Conservation (phyloP, 306 rosid genomes). For the Astragalus glycyphyllos region DNA sequence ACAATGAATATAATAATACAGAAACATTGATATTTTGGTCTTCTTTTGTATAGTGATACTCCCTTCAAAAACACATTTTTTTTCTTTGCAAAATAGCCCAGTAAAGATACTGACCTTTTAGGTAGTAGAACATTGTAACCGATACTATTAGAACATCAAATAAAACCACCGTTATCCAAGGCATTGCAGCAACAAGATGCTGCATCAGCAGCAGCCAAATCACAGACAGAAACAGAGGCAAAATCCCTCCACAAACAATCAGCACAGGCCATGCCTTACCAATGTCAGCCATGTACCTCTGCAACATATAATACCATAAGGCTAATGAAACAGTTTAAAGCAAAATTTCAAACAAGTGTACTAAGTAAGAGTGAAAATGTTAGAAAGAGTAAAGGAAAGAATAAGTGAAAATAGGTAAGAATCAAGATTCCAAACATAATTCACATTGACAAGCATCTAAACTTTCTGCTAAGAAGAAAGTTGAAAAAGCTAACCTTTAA, state of each 20-base stretch:
- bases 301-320: slow-evolving; percentile 43
- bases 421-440: slow-evolving; percentile 26
- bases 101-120: slow-evolving; percentile 73
- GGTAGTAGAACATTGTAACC: slow-evolving; percentile 84
- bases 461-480: background rate
- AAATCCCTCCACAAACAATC: slow-evolving; percentile 91
- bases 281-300: slow-evolving; percentile 98
- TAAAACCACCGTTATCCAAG: slow-evolving; percentile 86
- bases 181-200: slow-evolving; percentile 92
- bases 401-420: background rate
- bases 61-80: background rate
- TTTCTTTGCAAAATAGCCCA: slow-evolving; percentile 18
- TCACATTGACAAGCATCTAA: background rate
- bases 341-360: slow-evolving; percentile 24
- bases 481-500: slow-evolving; percentile 66
- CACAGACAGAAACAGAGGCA: slow-evolving; percentile 90
- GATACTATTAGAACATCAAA: slow-evolving; percentile 78
- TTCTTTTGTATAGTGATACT: background rate
- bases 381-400: background rate
- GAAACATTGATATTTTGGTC: slow-evolving; percentile 1
- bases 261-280: slow-evolving; percentile 95
- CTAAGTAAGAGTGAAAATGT: background rate
- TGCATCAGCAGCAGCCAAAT: slow-evolving; percentile 94
- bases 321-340: background rate
- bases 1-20: slow-evolving; percentile 9